These are phyloP conservation scores for Stemphylium vesicarium DNA, from an alignment of 2,329 filamentous ascomycete genomes.

Conservation along the genomic window DNA sequence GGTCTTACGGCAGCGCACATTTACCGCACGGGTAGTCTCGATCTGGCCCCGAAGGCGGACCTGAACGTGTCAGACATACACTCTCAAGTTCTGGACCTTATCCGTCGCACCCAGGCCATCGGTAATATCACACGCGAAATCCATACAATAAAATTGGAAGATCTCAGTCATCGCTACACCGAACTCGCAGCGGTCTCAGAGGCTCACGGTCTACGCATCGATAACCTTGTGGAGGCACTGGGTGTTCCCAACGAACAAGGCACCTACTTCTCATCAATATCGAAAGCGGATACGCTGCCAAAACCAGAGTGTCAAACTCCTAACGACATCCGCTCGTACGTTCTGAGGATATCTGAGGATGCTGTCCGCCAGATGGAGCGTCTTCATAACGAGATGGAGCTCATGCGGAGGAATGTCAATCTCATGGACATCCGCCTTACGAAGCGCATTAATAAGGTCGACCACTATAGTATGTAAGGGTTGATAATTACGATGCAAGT, in stretches of 20 bases:
- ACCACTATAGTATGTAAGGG: neutral
- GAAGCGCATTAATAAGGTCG: conserved; percentile 20
- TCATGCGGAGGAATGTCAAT: conserved; percentile 24
- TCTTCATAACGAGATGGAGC: conserved; percentile 17
- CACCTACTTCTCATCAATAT: conserved; percentile 15
- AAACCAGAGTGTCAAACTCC: neutral
- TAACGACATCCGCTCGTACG: neutral
- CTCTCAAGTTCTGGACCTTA: conserved; percentile 11
- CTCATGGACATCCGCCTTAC: conserved; percentile 27
- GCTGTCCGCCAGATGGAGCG: conserved; percentile 10
- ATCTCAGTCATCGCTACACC: conserved; percentile 12
- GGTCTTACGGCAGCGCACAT: neutral
- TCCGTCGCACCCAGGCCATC: conserved; percentile 14
- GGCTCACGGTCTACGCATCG: conserved; percentile 22
- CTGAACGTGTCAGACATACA: neutral
- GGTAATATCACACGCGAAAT: conserved; percentile 17
- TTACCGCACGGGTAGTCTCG: neutral
- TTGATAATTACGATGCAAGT: too few species aligned
- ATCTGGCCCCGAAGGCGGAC: neutral
- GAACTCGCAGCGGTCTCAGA: conserved; percentile 10
- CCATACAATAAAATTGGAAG: conserved; percentile 13
- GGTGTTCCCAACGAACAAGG: conserved; percentile 32
- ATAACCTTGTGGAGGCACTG: conserved; percentile 33
- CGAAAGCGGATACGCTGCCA: neutral
- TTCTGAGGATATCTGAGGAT: neutral